Percentiles rank a stretch among this genome's conserved stretches.
phyloP scores from a whole-genome alignment of 1,284 basidiomycete genomes.

The Trichosporon sp. region DNA sequence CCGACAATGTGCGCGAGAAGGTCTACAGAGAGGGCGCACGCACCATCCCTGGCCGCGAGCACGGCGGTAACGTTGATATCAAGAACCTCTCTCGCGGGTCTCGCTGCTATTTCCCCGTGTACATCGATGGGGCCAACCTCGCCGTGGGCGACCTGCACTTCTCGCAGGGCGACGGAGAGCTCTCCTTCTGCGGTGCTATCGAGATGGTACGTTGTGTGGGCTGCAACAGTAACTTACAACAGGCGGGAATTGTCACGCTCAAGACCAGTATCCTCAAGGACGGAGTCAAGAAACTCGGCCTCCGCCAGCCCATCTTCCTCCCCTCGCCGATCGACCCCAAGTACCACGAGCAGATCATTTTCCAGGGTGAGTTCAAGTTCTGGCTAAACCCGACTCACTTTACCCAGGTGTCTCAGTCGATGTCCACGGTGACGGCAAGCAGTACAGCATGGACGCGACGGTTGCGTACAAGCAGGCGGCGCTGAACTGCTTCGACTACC shows the following conservation, averaged over 20 bases:
- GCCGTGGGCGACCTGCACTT: conserved; percentile 77
- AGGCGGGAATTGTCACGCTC: conserved; percentile 24
- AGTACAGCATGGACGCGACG: conserved; percentile 28
- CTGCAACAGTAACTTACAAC: neutral
- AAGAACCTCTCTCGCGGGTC: conserved; percentile 27
- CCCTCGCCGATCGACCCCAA: conserved; percentile 31
- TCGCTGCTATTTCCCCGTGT: conserved; percentile 62
- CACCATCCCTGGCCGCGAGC: conserved; percentile 72
- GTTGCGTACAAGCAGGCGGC: conserved; percentile 72
- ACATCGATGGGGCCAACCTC: conserved; percentile 70
- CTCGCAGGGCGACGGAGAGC: conserved; percentile 74
- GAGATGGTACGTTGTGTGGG: conserved; percentile 64
- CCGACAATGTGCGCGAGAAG: conserved; percentile 61
- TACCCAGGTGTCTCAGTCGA: conserved; percentile 20
- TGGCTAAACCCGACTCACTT: conserved; percentile 8
- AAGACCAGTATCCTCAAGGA: conserved; percentile 24
- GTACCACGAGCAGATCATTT: conserved; percentile 30
- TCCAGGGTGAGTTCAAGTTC: conserved; percentile 21
- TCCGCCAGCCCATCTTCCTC: conserved; percentile 28
- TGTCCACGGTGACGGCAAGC: conserved; percentile 28
- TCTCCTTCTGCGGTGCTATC: conserved; percentile 29
- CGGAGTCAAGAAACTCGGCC: conserved; percentile 25
- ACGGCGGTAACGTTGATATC: conserved; percentile 80
- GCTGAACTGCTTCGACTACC: conserved; percentile 72
- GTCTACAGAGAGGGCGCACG: conserved; percentile 71